Base-by-base conservation (phyloP, 495 filamentous ascomycete genomes). In the Penicillium atrosanguineum region DNA sequence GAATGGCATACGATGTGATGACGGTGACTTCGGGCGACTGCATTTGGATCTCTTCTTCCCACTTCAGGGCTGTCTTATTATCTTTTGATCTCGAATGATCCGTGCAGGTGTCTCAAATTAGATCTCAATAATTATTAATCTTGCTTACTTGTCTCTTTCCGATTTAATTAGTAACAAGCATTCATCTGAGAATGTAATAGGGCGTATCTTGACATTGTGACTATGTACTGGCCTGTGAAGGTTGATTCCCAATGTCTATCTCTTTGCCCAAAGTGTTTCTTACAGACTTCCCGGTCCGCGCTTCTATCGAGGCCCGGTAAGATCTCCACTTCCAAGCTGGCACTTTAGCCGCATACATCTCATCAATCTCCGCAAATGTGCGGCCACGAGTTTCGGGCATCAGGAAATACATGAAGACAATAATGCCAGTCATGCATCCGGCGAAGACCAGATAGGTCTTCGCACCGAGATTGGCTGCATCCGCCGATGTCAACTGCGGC, bases 321-420 rank as follows among this genome's bases (percentile, higher is more conserved):
- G 55, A 59, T 18, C 69, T 59, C 71, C 71, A 74, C 46, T 67
- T 71, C 66, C 68, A 64, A 48, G 66, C 64, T 1, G 79, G 76
- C 19, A 81, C 58, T 31, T 67, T 69, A 5, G 71, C 71, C 58
- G 74, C 75, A 48, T 80, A 82, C 70, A 80, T 80, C 67, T 80
- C 78, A 57, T 80, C 69, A 6, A 82, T 75, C 57, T 82, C 78
- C 11, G 74, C 77, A 29, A 80, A 69, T 1, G 77, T 80, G 31
- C 80, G 65, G 46, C 78, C 74, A 6, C 69, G 63, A 0, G 80
- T 83, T 61, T 83, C 80, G 0, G 79, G 78, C 50, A 83, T 63
- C 29, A 65, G 76, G 26, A 83, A 65, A 48, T 71, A 82, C 5
- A 75, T 71, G 63, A 76, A 83, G 1, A 79, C 55, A 23, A 78